phyloP scores from a whole-genome alignment of 768 basidiomycete genomes.

The Auricularia auricula-judae region DNA sequence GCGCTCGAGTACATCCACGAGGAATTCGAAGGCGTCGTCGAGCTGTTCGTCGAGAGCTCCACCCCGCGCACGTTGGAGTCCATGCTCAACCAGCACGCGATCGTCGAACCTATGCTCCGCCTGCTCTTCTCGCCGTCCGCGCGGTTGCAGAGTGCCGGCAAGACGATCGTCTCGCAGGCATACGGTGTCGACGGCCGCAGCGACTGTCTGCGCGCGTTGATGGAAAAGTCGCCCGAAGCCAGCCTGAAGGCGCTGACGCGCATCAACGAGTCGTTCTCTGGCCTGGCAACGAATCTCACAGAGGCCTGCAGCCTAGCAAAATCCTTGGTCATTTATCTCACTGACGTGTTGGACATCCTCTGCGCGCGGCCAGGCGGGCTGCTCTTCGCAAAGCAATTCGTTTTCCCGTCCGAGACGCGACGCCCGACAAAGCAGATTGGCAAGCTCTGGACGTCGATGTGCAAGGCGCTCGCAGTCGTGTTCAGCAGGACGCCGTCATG shows the following conservation, averaged over 20 bases:
- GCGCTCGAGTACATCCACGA: conserved; percentile 45
- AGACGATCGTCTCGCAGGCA: conserved; percentile 71
- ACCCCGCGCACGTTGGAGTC: conserved; percentile 39
- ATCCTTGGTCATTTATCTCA: conserved; percentile 82
- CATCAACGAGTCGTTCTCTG: conserved; percentile 57
- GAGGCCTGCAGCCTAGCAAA: conserved; percentile 88
- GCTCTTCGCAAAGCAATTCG: conserved; percentile 43
- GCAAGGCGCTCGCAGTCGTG: conserved; percentile 65
- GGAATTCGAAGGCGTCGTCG: conserved; percentile 52
- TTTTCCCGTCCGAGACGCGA: conserved; percentile 29
- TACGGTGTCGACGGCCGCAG: conserved; percentile 77
- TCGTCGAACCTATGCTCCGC: conserved; percentile 47
- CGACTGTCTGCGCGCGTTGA: conserved; percentile 75
- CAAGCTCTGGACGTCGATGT: conserved; percentile 76
- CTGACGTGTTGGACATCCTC: conserved; percentile 83
- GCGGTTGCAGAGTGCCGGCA: conserved; percentile 61
- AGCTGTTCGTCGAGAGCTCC: conserved; percentile 48
- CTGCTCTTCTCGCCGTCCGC: conserved; percentile 79
- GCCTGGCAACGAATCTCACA: conserved; percentile 49
- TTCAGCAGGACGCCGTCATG: conserved; percentile 78
- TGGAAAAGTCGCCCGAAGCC: conserved; percentile 53
- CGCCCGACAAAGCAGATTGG: conserved; percentile 40
- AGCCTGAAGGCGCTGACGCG: conserved; percentile 60
- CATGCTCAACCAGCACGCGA: conserved; percentile 46
- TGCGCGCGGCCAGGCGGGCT: conserved; percentile 65